Percentiles rank a stretch among this genome's conserved stretches.
Conservation (phyloP, 345 rosid genomes). For the Citrus reticulata region DNA sequence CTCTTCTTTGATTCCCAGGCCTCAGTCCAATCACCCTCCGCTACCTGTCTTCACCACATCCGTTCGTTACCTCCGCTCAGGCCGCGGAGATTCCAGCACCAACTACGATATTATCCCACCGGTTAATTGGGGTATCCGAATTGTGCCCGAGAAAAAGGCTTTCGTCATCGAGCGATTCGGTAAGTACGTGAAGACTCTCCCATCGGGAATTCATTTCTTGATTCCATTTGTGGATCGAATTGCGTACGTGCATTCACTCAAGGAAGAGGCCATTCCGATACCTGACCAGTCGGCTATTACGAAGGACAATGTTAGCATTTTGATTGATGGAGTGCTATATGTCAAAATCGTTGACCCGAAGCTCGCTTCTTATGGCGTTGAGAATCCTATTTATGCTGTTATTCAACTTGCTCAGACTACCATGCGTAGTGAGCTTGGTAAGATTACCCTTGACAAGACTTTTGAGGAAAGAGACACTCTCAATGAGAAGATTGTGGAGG, state of each 20-base stretch:
- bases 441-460: conserved; percentile 95
- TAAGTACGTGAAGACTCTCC: conserved; percentile 68
- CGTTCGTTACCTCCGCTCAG: conserved; percentile 47
- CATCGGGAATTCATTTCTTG: conserved; percentile 83
- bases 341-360: conserved; percentile 93
- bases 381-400: conserved; percentile 87
- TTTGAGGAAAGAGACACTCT: conserved; percentile 94
- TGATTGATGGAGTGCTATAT: conserved; percentile 85
- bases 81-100: conserved; percentile 39
- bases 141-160: conserved; percentile 89
- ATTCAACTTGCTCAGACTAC: conserved; percentile 93
- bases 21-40: not conserved
- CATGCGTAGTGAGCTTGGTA: conserved; percentile 97
- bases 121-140: conserved; percentile 80
- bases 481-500: conserved; percentile 90
- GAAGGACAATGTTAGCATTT: conserved; percentile 92
- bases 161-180: conserved; percentile 89
- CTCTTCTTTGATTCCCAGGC: conserved; percentile 20
- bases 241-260: conserved; percentile 92
- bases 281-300: conserved; percentile 92
- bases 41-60: conserved; percentile 22
- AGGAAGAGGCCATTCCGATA: conserved; percentile 93
- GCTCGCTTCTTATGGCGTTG: conserved; percentile 91
- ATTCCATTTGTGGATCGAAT: conserved; percentile 85
- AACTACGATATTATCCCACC: conserved; percentile 79